A percentile compares a stretch with the other conserved stretches of the same genome.
Conservation (phyloP, 2,329 filamentous ascomycete species). For the Nemania abortiva region DNA sequence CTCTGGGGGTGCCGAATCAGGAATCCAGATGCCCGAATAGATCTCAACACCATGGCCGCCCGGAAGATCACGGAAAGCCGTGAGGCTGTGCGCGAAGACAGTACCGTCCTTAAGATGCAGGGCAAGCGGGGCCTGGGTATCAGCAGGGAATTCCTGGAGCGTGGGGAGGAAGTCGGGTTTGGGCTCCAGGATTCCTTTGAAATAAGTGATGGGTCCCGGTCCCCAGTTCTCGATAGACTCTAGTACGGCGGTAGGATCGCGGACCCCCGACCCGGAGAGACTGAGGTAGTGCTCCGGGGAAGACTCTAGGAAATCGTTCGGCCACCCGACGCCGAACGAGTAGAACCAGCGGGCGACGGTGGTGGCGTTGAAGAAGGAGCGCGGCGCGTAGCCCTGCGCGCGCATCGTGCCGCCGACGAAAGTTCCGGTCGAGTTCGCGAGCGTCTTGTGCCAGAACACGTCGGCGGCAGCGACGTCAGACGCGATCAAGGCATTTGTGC, state of each 20-base stretch:
- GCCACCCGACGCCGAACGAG: constrained; percentile 30
- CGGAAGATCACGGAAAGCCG: constrained; percentile 28
- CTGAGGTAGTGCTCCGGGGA: constrained; percentile 38
- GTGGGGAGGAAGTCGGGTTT: constrained; percentile 33
- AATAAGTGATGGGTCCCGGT: constrained; percentile 33
- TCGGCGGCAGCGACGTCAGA: constrained; percentile 33
- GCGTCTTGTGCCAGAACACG: constrained; percentile 27
- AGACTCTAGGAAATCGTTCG: constrained; percentile 31
- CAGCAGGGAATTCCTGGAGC: constrained; percentile 23
- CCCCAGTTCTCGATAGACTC: constrained; percentile 40
- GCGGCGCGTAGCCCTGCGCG: constrained; percentile 29
- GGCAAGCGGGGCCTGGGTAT: constrained; percentile 8
- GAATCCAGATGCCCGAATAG: constrained; percentile 36
- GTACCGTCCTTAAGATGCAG: constrained; percentile 34
- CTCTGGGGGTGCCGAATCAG: constrained; percentile 20
- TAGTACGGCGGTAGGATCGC: constrained; percentile 19
- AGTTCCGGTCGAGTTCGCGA: constrained; percentile 25
- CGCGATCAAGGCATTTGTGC: constrained; percentile 29
- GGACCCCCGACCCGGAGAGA: constrained; percentile 26
- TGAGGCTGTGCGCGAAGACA: constrained; percentile 35
- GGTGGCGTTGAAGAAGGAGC: constrained; percentile 31
- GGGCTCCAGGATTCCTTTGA: constrained; percentile 28
- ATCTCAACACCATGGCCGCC: constrained; percentile 34
- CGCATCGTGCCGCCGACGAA: constrained; percentile 33
- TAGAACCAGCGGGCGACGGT: constrained; percentile 31